Percentiles rank a stretch among this genome's conserved stretches.
Conservation (phyloP, 2,329 filamentous ascomycete species). For the Microsporum canis region DNA sequence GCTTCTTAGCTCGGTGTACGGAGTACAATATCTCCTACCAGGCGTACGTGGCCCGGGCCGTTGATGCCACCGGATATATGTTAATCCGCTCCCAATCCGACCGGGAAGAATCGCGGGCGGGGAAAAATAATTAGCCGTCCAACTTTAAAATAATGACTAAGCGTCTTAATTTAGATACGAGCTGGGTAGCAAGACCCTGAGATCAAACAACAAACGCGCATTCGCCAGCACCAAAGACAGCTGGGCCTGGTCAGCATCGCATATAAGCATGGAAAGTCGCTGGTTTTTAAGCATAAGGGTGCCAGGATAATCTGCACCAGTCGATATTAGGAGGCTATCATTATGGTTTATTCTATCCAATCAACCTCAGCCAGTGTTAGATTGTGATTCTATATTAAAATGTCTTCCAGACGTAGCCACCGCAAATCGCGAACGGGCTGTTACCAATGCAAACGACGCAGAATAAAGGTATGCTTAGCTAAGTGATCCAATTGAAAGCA, state of each 20-base stretch:
- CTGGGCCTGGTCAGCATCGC: not conserved
- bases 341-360: not conserved
- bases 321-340: not conserved
- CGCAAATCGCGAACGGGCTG: slow-evolving; percentile 27
- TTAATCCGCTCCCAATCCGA: not conserved
- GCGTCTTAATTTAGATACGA: not conserved
- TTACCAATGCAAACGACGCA: slow-evolving; percentile 25
- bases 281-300: not conserved
- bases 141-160: not conserved
- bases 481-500: not conserved
- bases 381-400: not conserved
- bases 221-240: not conserved
- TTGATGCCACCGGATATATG: not conserved
- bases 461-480: slow-evolving; percentile 23
- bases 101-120: not conserved
- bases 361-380: not conserved
- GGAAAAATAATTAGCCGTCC: not conserved
- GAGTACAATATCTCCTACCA: too few species aligned
- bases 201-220: not conserved
- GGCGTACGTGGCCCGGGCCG: too few species aligned
- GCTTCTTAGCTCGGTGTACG: too few species aligned
- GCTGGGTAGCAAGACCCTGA: not conserved
- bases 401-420: slow-evolving; percentile 21
- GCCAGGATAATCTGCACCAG: not conserved
- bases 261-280: not conserved